Percentiles rank a stretch among this genome's conserved stretches.
Conservation (phyloP, 73 alveolate genomes). For the Symbiodinium natans region DNA sequence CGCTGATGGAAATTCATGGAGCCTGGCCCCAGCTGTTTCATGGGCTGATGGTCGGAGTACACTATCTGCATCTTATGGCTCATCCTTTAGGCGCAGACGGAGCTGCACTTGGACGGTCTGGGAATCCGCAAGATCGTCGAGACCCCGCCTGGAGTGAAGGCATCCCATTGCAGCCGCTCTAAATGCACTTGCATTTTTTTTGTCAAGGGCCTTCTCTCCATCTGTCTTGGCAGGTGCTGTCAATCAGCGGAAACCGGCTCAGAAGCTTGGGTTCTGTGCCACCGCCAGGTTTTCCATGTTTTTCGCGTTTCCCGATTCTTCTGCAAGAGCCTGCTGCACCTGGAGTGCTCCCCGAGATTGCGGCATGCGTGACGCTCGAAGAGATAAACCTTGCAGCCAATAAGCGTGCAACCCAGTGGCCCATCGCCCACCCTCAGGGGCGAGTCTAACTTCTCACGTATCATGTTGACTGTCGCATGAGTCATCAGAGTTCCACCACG, state of each 20-base stretch:
- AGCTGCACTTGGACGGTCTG: conserved; percentile 59
- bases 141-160: conserved; percentile 68
- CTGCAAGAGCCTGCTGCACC: not conserved
- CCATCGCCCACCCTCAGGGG: not conserved
- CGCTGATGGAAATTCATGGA: too few species aligned
- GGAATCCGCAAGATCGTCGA: conserved; percentile 81
- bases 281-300: not conserved
- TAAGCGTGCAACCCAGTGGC: conserved; percentile 19
- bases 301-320: not conserved
- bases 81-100: conserved; percentile 43
- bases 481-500: not conserved
- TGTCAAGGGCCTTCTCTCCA: not conserved
- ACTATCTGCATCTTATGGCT: not conserved
- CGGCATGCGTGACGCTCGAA: conserved; percentile 56
- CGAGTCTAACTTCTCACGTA: not conserved
- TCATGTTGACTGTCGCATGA: not conserved
- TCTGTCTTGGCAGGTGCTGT: conserved; percentile 9
- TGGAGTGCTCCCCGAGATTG: conserved; percentile 1
- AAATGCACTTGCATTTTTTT: too few species aligned
- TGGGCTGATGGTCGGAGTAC: not conserved
- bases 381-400: conserved; percentile 80
- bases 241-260: conserved; percentile 77
- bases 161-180: too few species aligned
- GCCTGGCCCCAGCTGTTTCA: too few species aligned
- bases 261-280: conserved; percentile 34